Evolutionary conservation across 1,284 basidiomycete genomes (phyloP), one percentile per base, ranked within the genome.

Genomic region (Ustilago shanxiensis): DNA sequence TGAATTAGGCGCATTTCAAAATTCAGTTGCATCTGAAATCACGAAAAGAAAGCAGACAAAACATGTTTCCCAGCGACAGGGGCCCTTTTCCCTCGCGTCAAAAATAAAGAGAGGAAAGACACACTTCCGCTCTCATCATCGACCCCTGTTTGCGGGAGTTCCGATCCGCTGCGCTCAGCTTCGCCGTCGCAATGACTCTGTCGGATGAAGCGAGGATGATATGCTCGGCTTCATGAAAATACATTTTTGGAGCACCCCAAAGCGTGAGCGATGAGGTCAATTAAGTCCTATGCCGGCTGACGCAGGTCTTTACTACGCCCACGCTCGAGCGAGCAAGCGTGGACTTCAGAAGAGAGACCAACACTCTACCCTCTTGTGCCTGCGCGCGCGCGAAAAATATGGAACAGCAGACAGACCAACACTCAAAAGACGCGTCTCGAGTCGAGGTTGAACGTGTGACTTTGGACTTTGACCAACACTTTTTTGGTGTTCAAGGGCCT

Each of bases 391-490:
- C 14, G 20, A n/a, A 33, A 28, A n/a, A 2, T 18, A 20, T 20
- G 13, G 13, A 13, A 49, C 47, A 28, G 58, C 58, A 60, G 33
- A 52, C 49, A 29, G 49, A 47, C n/a, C n/a, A 31, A 52, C 31
- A 56, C 26, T 24, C 20, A 52, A 20, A 24, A 29, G 60, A 63
- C 67, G 67, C 60, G 60, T 69, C 67, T 63, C 55, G 41, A 24
- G 31, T 37, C n/a, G 24, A 29, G 22, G 2, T 31, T 10, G 35
- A 49, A 47, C 59, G 60, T 58, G 60, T 63, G 52, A 69, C 66
- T 55, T 28, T 37, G 54, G 24, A 16, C 8, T 3, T 37, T 14
- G 8, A 18, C 47, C 22, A 49, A 49, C 47, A 49, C 47, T 14
- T 49, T 9, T 4, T n/a, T n/a, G n/a, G n/a, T n/a, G 8, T 11